Conservation (phyloP, 257 asterid genomes). For the Jacaranda copaia region DNA sequence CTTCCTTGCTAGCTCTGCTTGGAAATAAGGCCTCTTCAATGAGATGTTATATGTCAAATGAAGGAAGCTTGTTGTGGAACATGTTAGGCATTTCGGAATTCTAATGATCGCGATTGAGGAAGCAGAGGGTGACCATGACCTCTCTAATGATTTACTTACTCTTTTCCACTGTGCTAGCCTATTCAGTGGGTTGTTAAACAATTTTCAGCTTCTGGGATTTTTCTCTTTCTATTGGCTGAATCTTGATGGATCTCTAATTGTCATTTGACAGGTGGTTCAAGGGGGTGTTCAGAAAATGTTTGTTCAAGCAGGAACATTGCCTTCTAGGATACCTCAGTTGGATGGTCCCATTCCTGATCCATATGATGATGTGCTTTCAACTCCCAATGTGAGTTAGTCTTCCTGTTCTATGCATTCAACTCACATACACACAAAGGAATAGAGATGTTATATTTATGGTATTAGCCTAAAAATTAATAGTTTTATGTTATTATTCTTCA, state of each 20-base stretch:
- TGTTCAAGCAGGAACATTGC: constrained; percentile 41
- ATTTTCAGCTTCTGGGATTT: constrained; percentile 1
- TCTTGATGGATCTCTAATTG: constrained; percentile 27
- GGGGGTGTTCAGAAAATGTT: constrained; percentile 47
- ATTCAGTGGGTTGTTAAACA: constrained; percentile 19
- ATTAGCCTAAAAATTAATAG: constrained; percentile 13
- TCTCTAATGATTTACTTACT: constrained; percentile 19
- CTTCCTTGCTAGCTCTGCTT: not conserved
- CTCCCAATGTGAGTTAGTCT: constrained; percentile 79
- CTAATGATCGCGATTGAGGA: not conserved
- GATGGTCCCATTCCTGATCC: constrained; percentile 93
- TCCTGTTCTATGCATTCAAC: constrained; percentile 13
- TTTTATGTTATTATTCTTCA: constrained; percentile 11
- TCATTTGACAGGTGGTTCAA: constrained; percentile 52
- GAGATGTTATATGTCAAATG: not conserved
- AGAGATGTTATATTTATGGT: not conserved
- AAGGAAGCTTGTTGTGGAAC: constrained; percentile 17
- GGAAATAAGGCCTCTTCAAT: constrained; percentile 7
- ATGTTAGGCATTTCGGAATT: constrained; percentile 5
- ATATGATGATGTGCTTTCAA: constrained; percentile 83
- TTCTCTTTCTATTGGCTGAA: constrained; percentile 3
- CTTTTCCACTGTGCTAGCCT: constrained; percentile 25
- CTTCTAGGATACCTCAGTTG: constrained; percentile 68
- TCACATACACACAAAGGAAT: not conserved
- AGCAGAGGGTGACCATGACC: not conserved